phyloP scores from a whole-genome alignment of 805 yeast genomes.

The Lachancea cidri region DNA sequence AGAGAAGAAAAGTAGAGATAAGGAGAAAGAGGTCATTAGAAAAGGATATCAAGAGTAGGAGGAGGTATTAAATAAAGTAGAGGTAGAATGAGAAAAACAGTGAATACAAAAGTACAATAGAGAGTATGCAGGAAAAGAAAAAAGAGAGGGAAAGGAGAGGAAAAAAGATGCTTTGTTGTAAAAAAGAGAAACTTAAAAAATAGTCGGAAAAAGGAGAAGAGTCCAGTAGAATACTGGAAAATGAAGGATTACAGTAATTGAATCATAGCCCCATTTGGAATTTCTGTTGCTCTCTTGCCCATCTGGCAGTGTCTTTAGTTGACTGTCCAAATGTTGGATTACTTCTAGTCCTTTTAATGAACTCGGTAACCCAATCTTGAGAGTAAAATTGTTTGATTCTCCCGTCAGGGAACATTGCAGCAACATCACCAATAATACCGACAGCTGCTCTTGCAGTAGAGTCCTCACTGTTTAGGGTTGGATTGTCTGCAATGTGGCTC shows the following conservation, averaged over 20 bases:
- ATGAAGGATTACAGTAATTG: conserved; percentile 1
- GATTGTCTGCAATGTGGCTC: conserved; percentile 52
- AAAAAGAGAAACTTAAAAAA: background rate
- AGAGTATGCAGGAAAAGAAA: conserved; percentile 5
- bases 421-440: conserved; percentile 90
- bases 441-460: conserved; percentile 75
- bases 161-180: conserved; percentile 1
- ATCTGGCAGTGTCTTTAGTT: conserved; percentile 89
- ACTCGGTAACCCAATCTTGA: conserved; percentile 74
- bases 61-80: conserved; percentile 10
- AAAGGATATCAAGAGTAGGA: conserved; percentile 7
- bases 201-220: background rate
- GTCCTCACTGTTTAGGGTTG: conserved; percentile 57
- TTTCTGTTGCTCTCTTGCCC: conserved; percentile 80
- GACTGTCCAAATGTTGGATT: conserved; percentile 54
- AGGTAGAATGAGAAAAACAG: conserved; percentile 9
- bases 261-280: conserved; percentile 25
- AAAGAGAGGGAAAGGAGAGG: conserved; percentile 8
- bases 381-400: conserved; percentile 59
- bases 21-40: conserved; percentile 3
- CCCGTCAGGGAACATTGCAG: conserved; percentile 78
- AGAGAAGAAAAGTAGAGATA: conserved; percentile 1
- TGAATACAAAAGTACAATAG: conserved; percentile 12
- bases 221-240: conserved; percentile 4
- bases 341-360: conserved; percentile 67